phyloP scores from a whole-genome alignment of 108 stramenopile genomes.

The Stephanodiscus minutulus region DNA sequence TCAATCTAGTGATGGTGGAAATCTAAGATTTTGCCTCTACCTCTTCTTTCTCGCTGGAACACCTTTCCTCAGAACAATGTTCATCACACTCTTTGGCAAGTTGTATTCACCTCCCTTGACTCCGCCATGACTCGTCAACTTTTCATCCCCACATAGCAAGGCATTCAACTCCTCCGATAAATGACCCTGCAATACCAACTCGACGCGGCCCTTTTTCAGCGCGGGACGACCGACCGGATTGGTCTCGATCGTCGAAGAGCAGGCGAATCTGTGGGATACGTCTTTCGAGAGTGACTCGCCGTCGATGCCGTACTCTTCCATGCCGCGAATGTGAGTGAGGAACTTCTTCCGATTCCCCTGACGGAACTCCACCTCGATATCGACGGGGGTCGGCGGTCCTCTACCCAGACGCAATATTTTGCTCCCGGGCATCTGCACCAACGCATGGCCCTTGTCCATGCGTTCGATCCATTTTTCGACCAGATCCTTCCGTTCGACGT shows the following conservation, averaged over 20 bases:
- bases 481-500: conserved; percentile 65
- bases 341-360: conserved; percentile 73
- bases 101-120: conserved; percentile 60
- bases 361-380: conserved; percentile 66
- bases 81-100: conserved; percentile 63
- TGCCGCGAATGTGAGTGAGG: conserved; percentile 65
- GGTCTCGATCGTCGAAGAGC: conserved; percentile 57
- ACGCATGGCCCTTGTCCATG: conserved; percentile 66
- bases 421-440: conserved; percentile 83
- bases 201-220: conserved; percentile 63
- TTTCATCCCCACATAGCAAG: conserved; percentile 74
- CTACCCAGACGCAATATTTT: conserved; percentile 53
- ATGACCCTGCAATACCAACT: conserved; percentile 78
- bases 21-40: too few relatives aligned
- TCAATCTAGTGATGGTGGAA: too few relatives aligned
- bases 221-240: conserved; percentile 62
- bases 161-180: conserved; percentile 73
- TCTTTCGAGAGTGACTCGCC: conserved; percentile 55
- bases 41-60: conserved; percentile 70
- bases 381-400: conserved; percentile 64
- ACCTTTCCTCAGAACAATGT: conserved; percentile 66
- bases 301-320: conserved; percentile 80
- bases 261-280: conserved; percentile 73
- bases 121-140: conserved; percentile 71
- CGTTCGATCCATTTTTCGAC: conserved; percentile 49